A percentile compares a stretch with the other conserved stretches of the same genome.
phyloP scores from a whole-genome alignment of 805 yeast species.

The Yueomyces sinensis region DNA sequence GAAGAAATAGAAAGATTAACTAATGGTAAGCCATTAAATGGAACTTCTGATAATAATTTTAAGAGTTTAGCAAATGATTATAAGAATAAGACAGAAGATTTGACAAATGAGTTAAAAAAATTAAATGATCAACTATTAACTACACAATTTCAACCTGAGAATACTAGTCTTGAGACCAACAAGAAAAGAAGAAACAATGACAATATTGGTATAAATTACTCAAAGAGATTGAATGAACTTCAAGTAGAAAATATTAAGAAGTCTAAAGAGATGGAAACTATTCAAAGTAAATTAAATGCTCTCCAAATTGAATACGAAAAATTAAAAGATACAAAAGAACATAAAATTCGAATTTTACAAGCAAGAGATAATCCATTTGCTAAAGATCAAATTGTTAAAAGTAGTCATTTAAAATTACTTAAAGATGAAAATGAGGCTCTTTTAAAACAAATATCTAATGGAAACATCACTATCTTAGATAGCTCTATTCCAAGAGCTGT shows the following conservation, averaged over 20 bases:
- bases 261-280: slow-evolving; percentile 25
- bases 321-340: slow-evolving; percentile 24
- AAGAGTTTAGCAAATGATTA: slow-evolving; percentile 39
- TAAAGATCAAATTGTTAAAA: slow-evolving; percentile 48
- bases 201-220: slow-evolving; percentile 14
- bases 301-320: slow-evolving; percentile 28
- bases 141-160: slow-evolving; percentile 4
- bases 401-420: slow-evolving; percentile 35
- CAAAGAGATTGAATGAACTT: slow-evolving; percentile 22
- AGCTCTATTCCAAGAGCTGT: slow-evolving; percentile 48
- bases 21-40: slow-evolving; percentile 4
- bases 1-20: slow-evolving; percentile 34
- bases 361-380: slow-evolving; percentile 52
- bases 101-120: slow-evolving; percentile 28
- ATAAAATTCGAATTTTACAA: slow-evolving; percentile 41
- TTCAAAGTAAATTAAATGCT: slow-evolving; percentile 25
- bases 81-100: slow-evolving; percentile 34
- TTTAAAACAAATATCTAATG: slow-evolving; percentile 16
- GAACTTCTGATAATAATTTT: slow-evolving; percentile 5
- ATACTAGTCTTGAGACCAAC: background rate
- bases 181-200: slow-evolving; percentile 22
- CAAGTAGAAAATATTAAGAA: slow-evolving; percentile 31
- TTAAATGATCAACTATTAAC: slow-evolving; percentile 18
- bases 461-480: slow-evolving; percentile 11
- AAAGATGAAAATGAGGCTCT: slow-evolving; percentile 47